A percentile compares a stretch with the other conserved stretches of the same genome.
phyloP scores from a whole-genome alignment of 73 alveolate species.

The Breviolum minutum region DNA sequence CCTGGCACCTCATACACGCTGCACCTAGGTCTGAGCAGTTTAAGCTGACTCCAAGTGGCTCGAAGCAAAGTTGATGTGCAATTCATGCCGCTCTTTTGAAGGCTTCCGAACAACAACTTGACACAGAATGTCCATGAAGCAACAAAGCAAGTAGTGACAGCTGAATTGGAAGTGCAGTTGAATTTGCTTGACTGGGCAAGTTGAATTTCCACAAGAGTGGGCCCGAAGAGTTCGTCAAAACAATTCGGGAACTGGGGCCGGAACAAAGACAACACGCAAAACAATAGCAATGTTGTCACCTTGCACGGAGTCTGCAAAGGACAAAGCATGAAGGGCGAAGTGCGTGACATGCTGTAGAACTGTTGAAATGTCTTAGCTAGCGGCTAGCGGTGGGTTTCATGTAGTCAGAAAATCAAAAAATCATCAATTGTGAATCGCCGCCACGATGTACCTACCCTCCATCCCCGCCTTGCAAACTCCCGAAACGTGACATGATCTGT shows the following conservation, averaged over 20 bases:
- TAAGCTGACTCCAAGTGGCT: no score
- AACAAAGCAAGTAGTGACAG: neutral
- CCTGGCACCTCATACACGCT: no score
- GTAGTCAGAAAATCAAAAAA: no score
- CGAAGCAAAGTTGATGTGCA: neutral
- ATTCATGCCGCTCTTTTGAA: neutral
- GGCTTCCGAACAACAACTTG: neutral
- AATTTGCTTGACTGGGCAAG: neutral
- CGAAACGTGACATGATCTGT: no score
- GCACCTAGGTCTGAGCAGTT: no score
- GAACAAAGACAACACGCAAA: neutral
- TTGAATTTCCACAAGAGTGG: neutral
- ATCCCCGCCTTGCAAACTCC: no score
- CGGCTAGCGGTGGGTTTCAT: no score
- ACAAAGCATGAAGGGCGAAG: neutral
- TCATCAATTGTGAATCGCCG: no score
- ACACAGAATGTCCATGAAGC: neutral
- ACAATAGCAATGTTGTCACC: neutral
- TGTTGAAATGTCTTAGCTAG: no score
- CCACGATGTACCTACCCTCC: no score
- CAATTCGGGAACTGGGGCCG: neutral
- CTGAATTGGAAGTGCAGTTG: neutral
- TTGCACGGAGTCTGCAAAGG: neutral
- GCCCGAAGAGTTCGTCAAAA: neutral
- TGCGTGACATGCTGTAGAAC: no score